Percentiles rank a stretch among this genome's conserved stretches.
Conservation (phyloP, 2,329 filamentous ascomycete genomes). For the Beauveria brongniartii region DNA sequence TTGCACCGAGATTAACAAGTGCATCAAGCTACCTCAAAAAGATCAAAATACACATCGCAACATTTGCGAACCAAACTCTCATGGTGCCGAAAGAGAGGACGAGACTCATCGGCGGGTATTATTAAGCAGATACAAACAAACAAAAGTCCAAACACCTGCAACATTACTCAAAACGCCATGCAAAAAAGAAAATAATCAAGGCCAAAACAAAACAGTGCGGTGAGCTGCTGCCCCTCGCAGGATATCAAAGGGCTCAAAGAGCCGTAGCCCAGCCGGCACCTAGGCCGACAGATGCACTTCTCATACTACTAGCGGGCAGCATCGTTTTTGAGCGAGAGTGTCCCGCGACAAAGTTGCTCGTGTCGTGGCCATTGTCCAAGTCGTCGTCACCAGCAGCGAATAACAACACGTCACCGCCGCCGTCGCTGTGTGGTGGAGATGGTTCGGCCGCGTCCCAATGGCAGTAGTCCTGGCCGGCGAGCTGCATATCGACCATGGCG, state of each 20-base stretch:
- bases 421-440: conserved; percentile 23
- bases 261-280: conserved; percentile 10
- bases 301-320: not conserved
- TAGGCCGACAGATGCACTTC: not conserved
- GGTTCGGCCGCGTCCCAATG: conserved; percentile 20
- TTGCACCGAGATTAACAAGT: not conserved
- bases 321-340: conserved; percentile 29
- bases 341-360: conserved; percentile 20
- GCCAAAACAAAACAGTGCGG: not conserved
- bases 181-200: not conserved
- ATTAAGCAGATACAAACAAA: not conserved
- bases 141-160: not conserved
- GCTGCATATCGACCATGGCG: conserved; percentile 56
- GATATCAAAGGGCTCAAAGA: not conserved
- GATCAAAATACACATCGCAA: not conserved
- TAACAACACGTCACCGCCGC: conserved; percentile 16
- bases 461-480: conserved; percentile 36
- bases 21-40: not conserved
- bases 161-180: not conserved
- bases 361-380: conserved; percentile 3
- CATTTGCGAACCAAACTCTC: not conserved
- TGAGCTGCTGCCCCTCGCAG: not conserved
- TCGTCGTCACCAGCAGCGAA: conserved; percentile 8
- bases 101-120: conserved; percentile 7
- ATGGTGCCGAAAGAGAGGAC: conserved; percentile 1